phyloP scores from a whole-genome alignment of 352 stramenopile genomes.

The Pythium aquatile region DNA sequence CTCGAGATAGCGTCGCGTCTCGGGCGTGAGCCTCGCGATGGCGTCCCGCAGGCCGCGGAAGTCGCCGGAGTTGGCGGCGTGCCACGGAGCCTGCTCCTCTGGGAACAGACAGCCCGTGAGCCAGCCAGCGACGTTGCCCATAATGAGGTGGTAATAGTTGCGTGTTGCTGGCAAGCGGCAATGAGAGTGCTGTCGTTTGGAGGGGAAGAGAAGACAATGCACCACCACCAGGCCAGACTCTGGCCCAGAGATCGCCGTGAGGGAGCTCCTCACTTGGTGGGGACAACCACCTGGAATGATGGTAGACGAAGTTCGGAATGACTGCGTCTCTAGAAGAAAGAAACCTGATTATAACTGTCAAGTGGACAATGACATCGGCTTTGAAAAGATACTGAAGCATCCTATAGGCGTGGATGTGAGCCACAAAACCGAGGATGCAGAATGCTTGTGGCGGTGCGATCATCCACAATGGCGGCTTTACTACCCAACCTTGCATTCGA shows the following conservation, averaged over 20 bases:
- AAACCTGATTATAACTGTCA: neutral
- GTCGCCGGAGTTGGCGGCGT: constrained; percentile 26
- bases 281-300: constrained; percentile 6
- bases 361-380: no score
- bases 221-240: neutral
- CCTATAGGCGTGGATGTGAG: neutral
- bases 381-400: no score
- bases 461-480: neutral
- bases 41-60: constrained; percentile 14
- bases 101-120: constrained; percentile 25
- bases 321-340: neutral
- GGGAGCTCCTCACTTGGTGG: neutral
- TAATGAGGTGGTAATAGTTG: neutral
- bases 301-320: constrained; percentile 17
- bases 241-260: neutral
- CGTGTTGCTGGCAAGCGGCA: neutral
- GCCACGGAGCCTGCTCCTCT: constrained; percentile 30
- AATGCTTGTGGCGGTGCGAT: constrained; percentile 4
- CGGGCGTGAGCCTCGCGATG: constrained; percentile 18
- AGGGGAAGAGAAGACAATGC: neutral
- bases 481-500: no score
- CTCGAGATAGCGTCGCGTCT: constrained; percentile 27
- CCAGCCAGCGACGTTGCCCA: constrained; percentile 30
- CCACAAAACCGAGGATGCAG: neutral
- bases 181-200: no score